These are phyloP conservation scores for Penicillium sp. DNA, from an alignment of 2,329 filamentous ascomycete species.

Conservation along the genomic window DNA sequence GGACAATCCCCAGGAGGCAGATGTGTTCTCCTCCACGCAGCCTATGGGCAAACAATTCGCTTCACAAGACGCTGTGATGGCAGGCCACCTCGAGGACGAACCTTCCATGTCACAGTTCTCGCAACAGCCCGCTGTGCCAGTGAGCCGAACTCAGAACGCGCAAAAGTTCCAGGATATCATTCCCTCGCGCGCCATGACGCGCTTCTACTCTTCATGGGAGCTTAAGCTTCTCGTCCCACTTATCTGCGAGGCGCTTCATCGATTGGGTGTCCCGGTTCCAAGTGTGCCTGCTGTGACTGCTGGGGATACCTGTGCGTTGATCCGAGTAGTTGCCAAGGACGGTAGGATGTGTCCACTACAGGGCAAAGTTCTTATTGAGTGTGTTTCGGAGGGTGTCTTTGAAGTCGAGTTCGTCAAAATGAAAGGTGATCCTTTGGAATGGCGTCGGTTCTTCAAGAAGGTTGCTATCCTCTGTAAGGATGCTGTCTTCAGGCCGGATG, in stretches of 20 bases:
- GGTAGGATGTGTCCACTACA: slow-evolving; percentile 48
- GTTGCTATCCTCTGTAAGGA: slow-evolving; percentile 86
- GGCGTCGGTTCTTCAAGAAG: slow-evolving; percentile 96
- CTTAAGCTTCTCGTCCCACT: slow-evolving; percentile 75
- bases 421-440: slow-evolving; percentile 94
- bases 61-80: slow-evolving; percentile 45
- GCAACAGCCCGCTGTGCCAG: slow-evolving; percentile 71
- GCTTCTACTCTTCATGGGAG: slow-evolving; percentile 85
- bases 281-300: slow-evolving; percentile 46
- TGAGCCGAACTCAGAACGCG: slow-evolving; percentile 86
- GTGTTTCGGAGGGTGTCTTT: slow-evolving; percentile 61
- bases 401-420: slow-evolving; percentile 92
- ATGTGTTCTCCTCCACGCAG: slow-evolving; percentile 49
- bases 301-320: slow-evolving; percentile 56
- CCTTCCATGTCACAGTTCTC: slow-evolving; percentile 85
- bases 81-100: slow-evolving; percentile 76
- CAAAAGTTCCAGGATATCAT: slow-evolving; percentile 88
- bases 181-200: slow-evolving; percentile 80
- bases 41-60: slow-evolving; percentile 40
- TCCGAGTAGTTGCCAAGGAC: slow-evolving; percentile 73
- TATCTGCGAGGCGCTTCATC: slow-evolving; percentile 77
- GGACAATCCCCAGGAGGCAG: slow-evolving; percentile 69
- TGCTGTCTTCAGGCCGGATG: slow-evolving; percentile 67
- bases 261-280: slow-evolving; percentile 76
- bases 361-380: slow-evolving; percentile 47